Conservation (phyloP, 805 yeast species). For the Ogataea henricii region DNA sequence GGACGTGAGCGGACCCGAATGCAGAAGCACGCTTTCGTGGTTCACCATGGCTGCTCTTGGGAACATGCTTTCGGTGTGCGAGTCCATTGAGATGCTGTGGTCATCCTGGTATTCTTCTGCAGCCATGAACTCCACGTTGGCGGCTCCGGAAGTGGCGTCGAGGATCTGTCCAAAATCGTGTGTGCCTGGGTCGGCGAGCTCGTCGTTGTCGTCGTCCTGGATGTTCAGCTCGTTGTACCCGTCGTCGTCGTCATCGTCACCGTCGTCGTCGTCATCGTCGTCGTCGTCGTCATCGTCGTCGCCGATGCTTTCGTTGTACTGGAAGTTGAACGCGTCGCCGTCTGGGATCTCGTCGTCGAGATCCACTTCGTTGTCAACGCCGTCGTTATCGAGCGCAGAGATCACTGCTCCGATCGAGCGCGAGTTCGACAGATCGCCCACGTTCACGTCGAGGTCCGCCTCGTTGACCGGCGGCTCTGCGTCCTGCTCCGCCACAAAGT, state of each 20-base stretch:
- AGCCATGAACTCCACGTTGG: conserved; percentile 37
- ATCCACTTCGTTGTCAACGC: conserved; percentile 33
- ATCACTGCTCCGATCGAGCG: conserved; percentile 3
- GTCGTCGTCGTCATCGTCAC: conserved; percentile 6
- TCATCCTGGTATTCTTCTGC: conserved; percentile 41
- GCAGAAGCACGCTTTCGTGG: conserved; percentile 10
- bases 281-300: conserved; percentile 13
- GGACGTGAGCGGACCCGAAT: conserved; percentile 20
- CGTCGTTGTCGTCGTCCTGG: conserved; percentile 12
- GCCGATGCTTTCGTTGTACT: conserved; percentile 27
- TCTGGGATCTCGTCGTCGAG: conserved; percentile 50
- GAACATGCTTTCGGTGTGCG: conserved; percentile 13
- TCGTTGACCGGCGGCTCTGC: conserved; percentile 13
- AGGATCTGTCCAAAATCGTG: conserved; percentile 3
- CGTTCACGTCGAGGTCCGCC: conserved; percentile 31
- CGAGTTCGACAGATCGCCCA: conserved; percentile 9
- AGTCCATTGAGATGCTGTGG: conserved; percentile 32
- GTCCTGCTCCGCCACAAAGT: conserved; percentile 12
- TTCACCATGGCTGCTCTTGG: conserved; percentile 10
- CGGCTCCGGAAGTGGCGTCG: conserved; percentile 1
- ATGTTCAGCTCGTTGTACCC: conserved; percentile 10
- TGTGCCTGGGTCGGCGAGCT: not conserved
- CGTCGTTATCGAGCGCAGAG: conserved; percentile 3
- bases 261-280: conserved; percentile 18
- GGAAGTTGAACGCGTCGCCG: conserved; percentile 40